phyloP scores from a whole-genome alignment of 192 early-diverging fungal genomes.

The Coemansia sp. region DNA sequence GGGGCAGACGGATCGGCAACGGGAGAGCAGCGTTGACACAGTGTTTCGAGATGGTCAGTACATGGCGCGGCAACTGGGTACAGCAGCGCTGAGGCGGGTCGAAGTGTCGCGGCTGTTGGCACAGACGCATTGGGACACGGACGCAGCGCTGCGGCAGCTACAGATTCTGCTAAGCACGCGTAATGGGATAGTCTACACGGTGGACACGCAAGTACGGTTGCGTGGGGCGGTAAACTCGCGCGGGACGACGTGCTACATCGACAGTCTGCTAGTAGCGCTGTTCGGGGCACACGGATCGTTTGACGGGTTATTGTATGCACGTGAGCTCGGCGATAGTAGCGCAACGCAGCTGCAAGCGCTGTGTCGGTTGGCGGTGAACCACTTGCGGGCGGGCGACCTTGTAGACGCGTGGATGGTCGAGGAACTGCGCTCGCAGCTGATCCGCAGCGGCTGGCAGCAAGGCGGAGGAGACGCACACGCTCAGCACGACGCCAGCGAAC shows the following conservation, averaged over 20 bases:
- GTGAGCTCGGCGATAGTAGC: conserved; percentile 42
- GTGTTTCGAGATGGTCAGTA: conserved; percentile 10
- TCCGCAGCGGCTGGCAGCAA: conserved; percentile 54
- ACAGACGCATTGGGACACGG: conserved; percentile 20
- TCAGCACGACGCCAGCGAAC: conserved; percentile 70
- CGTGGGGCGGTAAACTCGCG: conserved; percentile 62
- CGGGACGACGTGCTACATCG: conserved; percentile 68
- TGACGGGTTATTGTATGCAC: conserved; percentile 59
- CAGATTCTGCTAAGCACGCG: conserved; percentile 26
- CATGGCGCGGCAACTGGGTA: conserved; percentile 26
- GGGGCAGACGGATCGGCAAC: conserved; percentile 15
- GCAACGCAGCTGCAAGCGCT: conserved; percentile 55
- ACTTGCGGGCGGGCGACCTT: conserved; percentile 61
- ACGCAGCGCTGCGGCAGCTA: conserved; percentile 17
- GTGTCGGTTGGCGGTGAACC: conserved; percentile 59
- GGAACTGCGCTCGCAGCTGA: conserved; percentile 55
- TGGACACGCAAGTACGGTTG: conserved; percentile 13
- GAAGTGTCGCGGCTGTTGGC: conserved; percentile 17
- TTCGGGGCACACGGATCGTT: conserved; percentile 60
- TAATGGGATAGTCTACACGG: conserved; percentile 29
- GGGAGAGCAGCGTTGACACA: conserved; percentile 15
- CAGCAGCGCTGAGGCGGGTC: conserved; percentile 18
- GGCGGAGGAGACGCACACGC: conserved; percentile 11
- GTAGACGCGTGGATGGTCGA: conserved; percentile 54
- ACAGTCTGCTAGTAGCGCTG: conserved; percentile 66